These are phyloP conservation scores for Cryptosporidium parvum DNA, from an alignment of 169 alveolate species.

Conservation along the genomic window DNA sequence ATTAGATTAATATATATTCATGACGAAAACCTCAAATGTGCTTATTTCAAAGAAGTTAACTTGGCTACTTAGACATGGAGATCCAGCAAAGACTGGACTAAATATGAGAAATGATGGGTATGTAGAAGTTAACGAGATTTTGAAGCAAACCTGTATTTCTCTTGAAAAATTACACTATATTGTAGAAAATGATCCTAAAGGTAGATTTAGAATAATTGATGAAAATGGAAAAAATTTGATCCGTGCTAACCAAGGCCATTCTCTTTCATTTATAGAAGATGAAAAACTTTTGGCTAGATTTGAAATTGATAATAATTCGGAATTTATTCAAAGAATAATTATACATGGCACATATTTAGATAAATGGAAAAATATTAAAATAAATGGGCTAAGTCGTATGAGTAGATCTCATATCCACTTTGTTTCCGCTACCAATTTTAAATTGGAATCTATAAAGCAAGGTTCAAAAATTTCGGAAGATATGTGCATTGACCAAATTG, in stretches of 20 bases:
- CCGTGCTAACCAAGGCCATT: conserved; percentile 76
- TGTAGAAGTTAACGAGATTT: conserved; percentile 26
- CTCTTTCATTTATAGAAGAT: conserved; percentile 30
- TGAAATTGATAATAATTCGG: neutral
- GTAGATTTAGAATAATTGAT: conserved; percentile 7
- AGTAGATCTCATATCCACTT: conserved; percentile 57
- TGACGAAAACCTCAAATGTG: neutral
- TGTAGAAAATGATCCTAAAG: conserved; percentile 38
- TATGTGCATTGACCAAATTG: conserved; percentile 20
- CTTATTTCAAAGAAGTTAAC: conserved; percentile 30
- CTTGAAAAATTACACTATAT: conserved; percentile 2
- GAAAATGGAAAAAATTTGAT: conserved; percentile 7
- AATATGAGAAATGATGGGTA: conserved; percentile 45
- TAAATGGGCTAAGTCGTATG: conserved; percentile 45
- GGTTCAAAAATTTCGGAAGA: neutral
- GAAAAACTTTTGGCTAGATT: conserved; percentile 15
- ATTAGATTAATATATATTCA: neutral
- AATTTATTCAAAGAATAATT: conserved; percentile 24
- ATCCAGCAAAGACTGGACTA: conserved; percentile 42
- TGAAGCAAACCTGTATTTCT: neutral
- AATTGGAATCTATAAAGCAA: conserved; percentile 4
- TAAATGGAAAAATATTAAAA: conserved; percentile 32
- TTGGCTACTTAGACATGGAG: conserved; percentile 75
- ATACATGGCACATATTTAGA: conserved; percentile 52
- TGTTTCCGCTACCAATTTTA: conserved; percentile 23